Conservation (phyloP, 441 rosid species). For the Eruca vesicaria region DNA sequence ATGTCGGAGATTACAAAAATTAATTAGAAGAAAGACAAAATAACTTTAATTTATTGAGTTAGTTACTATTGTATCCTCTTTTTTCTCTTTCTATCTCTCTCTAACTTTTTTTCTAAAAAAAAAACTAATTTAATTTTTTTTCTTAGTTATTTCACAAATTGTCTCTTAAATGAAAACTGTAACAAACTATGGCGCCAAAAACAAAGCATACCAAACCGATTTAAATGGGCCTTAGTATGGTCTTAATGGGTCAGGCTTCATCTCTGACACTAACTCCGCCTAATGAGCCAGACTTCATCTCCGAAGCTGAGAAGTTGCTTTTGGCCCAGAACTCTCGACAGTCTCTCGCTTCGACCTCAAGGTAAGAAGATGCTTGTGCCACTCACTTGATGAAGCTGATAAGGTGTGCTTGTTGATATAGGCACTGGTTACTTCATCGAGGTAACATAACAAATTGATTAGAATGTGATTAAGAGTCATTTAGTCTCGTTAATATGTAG, state of each 20-base stretch:
- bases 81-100: too few species aligned
- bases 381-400: too few species aligned
- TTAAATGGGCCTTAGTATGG: background rate
- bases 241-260: background rate
- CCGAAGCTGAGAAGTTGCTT: background rate
- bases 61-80: too few species aligned
- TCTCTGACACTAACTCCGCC: background rate
- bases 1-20: too few species aligned
- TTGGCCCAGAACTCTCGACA: background rate
- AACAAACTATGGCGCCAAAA: background rate
- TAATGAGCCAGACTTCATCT: constrained; percentile 10
- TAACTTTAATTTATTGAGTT: too few species aligned
- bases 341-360: too few species aligned
- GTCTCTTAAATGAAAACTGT: background rate
- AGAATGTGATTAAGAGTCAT: background rate
- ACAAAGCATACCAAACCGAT: background rate
- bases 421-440: constrained; percentile 39
- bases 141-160: too few species aligned
- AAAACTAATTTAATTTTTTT: too few species aligned
- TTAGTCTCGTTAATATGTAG: background rate
- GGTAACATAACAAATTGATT: constrained; percentile 35
- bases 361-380: too few species aligned
- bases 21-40: too few species aligned
- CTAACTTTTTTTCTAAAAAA: too few species aligned
- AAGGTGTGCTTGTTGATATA: too few species aligned